A percentile compares a stretch with the other conserved stretches of the same genome.
phyloP scores from a whole-genome alignment of 257 asterid genomes.

The Cynanchum wilfordii region DNA sequence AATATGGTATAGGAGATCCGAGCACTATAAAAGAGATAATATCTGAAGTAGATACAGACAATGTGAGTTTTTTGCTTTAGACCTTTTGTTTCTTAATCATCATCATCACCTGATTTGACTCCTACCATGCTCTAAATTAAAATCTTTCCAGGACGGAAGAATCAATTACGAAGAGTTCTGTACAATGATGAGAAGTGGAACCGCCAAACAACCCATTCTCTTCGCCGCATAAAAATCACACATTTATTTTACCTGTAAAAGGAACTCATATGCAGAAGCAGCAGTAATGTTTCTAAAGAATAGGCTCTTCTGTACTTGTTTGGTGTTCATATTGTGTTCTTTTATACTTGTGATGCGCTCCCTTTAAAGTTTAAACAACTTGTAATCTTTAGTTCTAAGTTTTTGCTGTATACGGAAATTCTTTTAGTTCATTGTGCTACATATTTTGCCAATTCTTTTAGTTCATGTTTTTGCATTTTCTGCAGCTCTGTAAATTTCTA shows the following conservation, averaged over 20 bases:
- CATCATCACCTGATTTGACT: neutral
- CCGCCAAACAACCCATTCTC: conserved; percentile 43
- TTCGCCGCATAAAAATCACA: conserved; percentile 14
- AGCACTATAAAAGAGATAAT: conserved; percentile 65
- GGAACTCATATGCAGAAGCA: neutral
- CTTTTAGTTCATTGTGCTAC: neutral
- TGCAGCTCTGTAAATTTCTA: too few relatives aligned
- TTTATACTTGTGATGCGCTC: neutral
- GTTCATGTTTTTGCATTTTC: too few relatives aligned
- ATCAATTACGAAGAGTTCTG: conserved; percentile 83
- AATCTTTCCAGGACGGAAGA: conserved; percentile 62
- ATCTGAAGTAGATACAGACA: conserved; percentile 79
- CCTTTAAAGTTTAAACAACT: neutral
- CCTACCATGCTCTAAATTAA: neutral
- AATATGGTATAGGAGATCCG: conserved; percentile 66
- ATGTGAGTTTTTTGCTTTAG: conserved; percentile 45
- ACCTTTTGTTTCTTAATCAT: too few relatives aligned
- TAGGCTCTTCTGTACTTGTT: neutral
- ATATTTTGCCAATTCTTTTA: neutral
- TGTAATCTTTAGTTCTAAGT: neutral
- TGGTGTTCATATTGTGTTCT: neutral
- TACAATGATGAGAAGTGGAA: conserved; percentile 84
- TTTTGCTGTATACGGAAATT: neutral
- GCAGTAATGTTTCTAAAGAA: neutral
- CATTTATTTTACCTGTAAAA: too few relatives aligned